Evolutionary conservation across 2,329 filamentous ascomycete genomes (phyloP).

Genomic region (Tolypocladium endophyticum): DNA sequence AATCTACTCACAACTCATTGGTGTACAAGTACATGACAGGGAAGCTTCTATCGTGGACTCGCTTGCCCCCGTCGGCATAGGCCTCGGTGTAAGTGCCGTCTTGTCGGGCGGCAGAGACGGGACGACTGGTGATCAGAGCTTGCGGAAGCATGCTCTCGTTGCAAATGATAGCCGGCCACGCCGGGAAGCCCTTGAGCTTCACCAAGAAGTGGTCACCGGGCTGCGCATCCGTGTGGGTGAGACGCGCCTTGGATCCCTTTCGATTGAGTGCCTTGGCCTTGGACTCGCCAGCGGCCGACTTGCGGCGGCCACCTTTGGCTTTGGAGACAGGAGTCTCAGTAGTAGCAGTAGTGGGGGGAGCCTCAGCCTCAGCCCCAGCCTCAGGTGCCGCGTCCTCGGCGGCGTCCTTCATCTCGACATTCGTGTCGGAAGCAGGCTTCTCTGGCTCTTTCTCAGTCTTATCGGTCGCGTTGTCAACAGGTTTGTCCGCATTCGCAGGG

Average conservation of each 20-base stretch:
- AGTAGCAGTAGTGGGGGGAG: conserved; percentile 12
- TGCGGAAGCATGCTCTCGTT: conserved; percentile 89
- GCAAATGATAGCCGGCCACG: conserved; percentile 90
- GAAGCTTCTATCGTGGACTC: conserved; percentile 74
- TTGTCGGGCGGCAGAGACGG: conserved; percentile 68
- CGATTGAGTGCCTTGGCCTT: conserved; percentile 75
- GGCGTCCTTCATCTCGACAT: conserved; percentile 45
- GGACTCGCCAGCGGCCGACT: conserved; percentile 58
- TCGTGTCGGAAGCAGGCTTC: conserved; percentile 12
- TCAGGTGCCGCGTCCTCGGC: conserved; percentile 18
- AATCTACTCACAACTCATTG: conserved; percentile 82
- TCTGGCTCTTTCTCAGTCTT: conserved; percentile 14
- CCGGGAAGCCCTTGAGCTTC: conserved; percentile 86
- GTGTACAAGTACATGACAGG: conserved; percentile 92
- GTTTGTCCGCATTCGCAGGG: conserved; percentile 17
- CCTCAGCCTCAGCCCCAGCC: conserved; percentile 12
- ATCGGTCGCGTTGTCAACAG: conserved; percentile 18
- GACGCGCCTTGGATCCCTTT: conserved; percentile 68
- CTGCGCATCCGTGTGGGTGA: conserved; percentile 67
- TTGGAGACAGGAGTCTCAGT: conserved; percentile 20
- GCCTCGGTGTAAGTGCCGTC: conserved; percentile 85
- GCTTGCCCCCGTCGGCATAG: conserved; percentile 80
- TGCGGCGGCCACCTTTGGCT: conserved; percentile 56
- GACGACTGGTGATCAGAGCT: conserved; percentile 64
- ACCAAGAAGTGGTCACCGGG: conserved; percentile 89